A percentile compares a stretch with the other conserved stretches of the same genome.
phyloP scores from a whole-genome alignment of 805 yeast genomes.

The Candida endomychidarum region DNA sequence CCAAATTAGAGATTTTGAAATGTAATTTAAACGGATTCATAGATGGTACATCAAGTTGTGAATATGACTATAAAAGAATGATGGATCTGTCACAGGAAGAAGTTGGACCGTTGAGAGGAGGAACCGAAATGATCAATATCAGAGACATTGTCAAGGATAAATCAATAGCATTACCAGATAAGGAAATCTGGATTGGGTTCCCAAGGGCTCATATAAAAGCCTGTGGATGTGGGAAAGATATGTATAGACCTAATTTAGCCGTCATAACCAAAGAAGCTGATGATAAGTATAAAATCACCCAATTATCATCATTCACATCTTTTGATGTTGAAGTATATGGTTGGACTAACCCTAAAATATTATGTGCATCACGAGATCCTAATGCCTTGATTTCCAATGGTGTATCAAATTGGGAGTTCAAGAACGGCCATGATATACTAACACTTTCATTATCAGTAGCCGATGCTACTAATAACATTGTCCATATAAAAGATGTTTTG shows the following conservation, averaged over 20 bases:
- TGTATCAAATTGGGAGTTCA: conserved; percentile 27
- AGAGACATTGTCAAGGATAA: conserved; percentile 17
- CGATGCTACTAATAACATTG: conserved; percentile 35
- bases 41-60: conserved; percentile 14
- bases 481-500: conserved; percentile 35
- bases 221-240: conserved; percentile 42
- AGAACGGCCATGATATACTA: conserved; percentile 23
- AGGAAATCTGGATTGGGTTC: conserved; percentile 41
- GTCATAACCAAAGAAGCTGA: conserved; percentile 20
- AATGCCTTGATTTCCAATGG: conserved; percentile 39
- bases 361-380: conserved; percentile 27
- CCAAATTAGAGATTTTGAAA: conserved; percentile 14
- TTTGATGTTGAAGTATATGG: conserved; percentile 30
- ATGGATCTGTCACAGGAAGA: conserved; percentile 12
- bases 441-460: conserved; percentile 37
- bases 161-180: conserved; percentile 11
- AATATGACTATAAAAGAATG: conserved; percentile 13
- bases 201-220: conserved; percentile 38
- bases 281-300: conserved; percentile 26
- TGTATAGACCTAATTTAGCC: conserved; percentile 42
- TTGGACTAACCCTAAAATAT: conserved; percentile 24
- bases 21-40: conserved; percentile 17
- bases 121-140: conserved; percentile 31
- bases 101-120: conserved; percentile 39
- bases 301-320: conserved; percentile 29